Evolutionary conservation across 805 yeast genomes (phyloP).

Genomic region (Lipomyces orientalis): DNA sequence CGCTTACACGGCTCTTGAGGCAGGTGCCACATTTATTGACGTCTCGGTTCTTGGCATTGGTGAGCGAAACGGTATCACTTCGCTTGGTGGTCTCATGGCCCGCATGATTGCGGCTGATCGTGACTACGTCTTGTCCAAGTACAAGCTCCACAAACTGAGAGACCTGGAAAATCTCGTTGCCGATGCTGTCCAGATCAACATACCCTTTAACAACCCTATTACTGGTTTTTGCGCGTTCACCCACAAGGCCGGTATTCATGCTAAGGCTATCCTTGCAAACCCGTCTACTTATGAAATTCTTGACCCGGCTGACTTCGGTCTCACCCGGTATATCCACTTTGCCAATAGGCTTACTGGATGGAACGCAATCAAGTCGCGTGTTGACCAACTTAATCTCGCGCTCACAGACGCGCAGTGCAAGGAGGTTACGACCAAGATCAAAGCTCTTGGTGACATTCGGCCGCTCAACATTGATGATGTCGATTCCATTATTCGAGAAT

Average conservation of each 20-base stretch:
- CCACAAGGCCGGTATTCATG: slow-evolving; percentile 99
- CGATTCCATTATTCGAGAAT: slow-evolving; percentile 93
- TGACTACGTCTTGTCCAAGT: slow-evolving; percentile 91
- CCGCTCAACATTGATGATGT: slow-evolving; percentile 95
- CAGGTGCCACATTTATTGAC: slow-evolving; percentile 93
- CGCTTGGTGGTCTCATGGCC: slow-evolving; percentile 98
- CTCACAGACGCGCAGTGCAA: slow-evolving; percentile 92
- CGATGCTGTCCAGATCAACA: slow-evolving; percentile 94
- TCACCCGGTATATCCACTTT: slow-evolving; percentile 94
- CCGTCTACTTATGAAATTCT: slow-evolving; percentile 98
- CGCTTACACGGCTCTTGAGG: slow-evolving; percentile 97
- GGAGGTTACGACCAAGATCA: slow-evolving; percentile 92
- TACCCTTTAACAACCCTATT: slow-evolving; percentile 98
- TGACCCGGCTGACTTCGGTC: slow-evolving; percentile 93
- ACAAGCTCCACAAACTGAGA: slow-evolving; percentile 93
- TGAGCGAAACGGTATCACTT: slow-evolving; percentile 98
- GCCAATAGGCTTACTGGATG: slow-evolving; percentile 98
- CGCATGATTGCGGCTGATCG: slow-evolving; percentile 99
- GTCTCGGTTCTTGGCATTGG: slow-evolving; percentile 97
- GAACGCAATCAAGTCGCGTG: slow-evolving; percentile 98
- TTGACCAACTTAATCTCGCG: slow-evolving; percentile 90
- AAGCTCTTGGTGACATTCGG: slow-evolving; percentile 92
- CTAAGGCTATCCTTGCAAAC: slow-evolving; percentile 97
- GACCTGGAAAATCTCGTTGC: slow-evolving; percentile 96
- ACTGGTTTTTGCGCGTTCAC: slow-evolving; percentile 99